These are phyloP conservation scores for Xylariaceae sp. DNA, from an alignment of 2,329 filamentous ascomycete species.

Conservation along the genomic window DNA sequence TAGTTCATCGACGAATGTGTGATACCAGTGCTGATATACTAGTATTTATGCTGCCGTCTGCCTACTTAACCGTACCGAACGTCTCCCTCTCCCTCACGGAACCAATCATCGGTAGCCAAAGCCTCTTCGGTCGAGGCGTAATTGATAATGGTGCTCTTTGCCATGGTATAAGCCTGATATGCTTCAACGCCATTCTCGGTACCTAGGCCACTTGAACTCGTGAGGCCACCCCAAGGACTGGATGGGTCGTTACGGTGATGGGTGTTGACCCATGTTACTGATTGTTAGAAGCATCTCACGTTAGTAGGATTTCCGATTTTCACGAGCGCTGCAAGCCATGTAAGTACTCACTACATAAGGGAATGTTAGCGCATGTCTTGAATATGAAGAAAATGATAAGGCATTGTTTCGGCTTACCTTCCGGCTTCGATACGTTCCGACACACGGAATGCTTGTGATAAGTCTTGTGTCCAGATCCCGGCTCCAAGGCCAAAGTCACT, in stretches of 20 bases:
- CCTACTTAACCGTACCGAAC: conserved; percentile 57
- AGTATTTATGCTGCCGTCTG: too few relatives aligned
- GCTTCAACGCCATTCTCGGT: conserved; percentile 70
- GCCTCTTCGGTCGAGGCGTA: conserved; percentile 56
- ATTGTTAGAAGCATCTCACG: too few relatives aligned
- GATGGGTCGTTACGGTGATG: conserved; percentile 71
- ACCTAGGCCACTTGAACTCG: conserved; percentile 60
- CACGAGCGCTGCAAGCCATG: too few relatives aligned
- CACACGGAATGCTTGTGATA: conserved; percentile 69
- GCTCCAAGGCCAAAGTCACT: conserved; percentile 74
- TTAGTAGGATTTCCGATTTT: too few relatives aligned
- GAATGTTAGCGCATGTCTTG: too few relatives aligned
- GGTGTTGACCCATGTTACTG: conserved; percentile 53
- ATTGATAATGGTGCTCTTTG: conserved; percentile 67
- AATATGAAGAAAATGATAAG: too few relatives aligned
- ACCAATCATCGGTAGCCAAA: conserved; percentile 61
- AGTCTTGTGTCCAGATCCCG: conserved; percentile 70
- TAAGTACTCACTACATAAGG: too few relatives aligned
- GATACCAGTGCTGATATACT: too few relatives aligned
- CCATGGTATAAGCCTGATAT: conserved; percentile 54
- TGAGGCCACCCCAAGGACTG: conserved; percentile 65
- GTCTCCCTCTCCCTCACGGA: conserved; percentile 51
- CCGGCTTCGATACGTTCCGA: conserved; percentile 68
- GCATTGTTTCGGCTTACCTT: too few relatives aligned
- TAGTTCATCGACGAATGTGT: too few relatives aligned